These are phyloP conservation scores for Anthostomella pinea DNA, from an alignment of 2,329 filamentous ascomycete genomes.

Conservation along the genomic window DNA sequence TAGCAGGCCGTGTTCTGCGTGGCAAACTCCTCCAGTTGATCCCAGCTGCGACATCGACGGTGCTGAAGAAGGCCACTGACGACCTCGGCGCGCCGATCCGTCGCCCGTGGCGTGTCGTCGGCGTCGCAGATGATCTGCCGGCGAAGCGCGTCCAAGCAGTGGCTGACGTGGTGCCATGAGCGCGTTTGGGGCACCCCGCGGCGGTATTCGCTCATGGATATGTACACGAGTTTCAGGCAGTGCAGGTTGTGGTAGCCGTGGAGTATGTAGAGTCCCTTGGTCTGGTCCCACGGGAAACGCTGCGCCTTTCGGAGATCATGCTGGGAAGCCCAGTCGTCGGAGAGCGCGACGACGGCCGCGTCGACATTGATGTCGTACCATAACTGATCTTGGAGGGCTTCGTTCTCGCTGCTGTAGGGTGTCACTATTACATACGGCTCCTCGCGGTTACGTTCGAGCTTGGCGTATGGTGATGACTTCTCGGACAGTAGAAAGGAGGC, in stretches of 20 bases:
- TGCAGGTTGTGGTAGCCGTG: slow-evolving; percentile 31
- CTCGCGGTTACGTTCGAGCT: slow-evolving; percentile 3
- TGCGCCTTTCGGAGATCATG: slow-evolving; percentile 23
- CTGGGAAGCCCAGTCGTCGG: slow-evolving; percentile 16
- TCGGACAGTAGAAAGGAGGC: background rate
- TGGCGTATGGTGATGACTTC: slow-evolving; percentile 5
- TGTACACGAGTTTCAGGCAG: slow-evolving; percentile 25
- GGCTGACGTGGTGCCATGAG: slow-evolving; percentile 16
- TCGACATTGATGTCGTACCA: slow-evolving; percentile 18
- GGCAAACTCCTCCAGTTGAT: slow-evolving; percentile 24
- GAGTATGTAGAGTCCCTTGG: slow-evolving; percentile 29
- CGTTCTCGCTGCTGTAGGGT: slow-evolving; percentile 9
- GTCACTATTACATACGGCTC: slow-evolving; percentile 15
- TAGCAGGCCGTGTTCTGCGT: slow-evolving; percentile 17
- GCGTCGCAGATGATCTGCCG: slow-evolving; percentile 30
- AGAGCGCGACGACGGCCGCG: slow-evolving; percentile 20
- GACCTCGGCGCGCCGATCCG: slow-evolving; percentile 13
- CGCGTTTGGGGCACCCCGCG: slow-evolving; percentile 9
- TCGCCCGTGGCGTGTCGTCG: slow-evolving; percentile 29
- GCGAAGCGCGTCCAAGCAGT: slow-evolving; percentile 29
- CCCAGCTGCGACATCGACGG: slow-evolving; percentile 29
- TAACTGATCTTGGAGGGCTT: slow-evolving; percentile 14
- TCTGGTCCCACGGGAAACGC: slow-evolving; percentile 31
- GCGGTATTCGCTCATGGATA: slow-evolving; percentile 16
- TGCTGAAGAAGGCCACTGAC: slow-evolving; percentile 22